Conservation (phyloP, 441 rosid genomes). For the Daphne laureola region DNA sequence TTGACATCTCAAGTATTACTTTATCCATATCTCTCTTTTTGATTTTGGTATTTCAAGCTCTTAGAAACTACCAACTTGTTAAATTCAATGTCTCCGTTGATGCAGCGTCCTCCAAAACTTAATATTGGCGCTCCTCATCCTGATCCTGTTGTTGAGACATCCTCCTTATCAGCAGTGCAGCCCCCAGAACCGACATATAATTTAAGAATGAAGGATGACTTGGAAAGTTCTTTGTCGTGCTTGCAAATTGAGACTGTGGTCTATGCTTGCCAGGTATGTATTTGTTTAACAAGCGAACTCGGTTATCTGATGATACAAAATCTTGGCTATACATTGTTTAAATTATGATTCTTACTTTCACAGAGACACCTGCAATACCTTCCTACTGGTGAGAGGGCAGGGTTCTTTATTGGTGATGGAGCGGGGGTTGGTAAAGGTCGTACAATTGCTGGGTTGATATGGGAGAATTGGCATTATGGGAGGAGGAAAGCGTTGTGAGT, state of each 20-base stretch:
- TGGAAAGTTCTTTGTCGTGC: conserved; percentile 84
- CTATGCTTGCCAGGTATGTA: conserved; percentile 90
- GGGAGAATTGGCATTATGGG: conserved; percentile 91
- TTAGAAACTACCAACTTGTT: conserved; percentile 9
- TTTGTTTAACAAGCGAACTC: not conserved
- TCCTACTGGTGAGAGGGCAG: conserved; percentile 79
- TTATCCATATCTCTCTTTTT: conserved; percentile 5
- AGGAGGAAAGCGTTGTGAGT: conserved; percentile 86
- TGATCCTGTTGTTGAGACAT: conserved; percentile 94
- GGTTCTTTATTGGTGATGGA: conserved; percentile 97
- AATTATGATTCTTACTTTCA: conserved; percentile 25
- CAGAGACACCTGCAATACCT: conserved; percentile 96
- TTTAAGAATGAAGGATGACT: conserved; percentile 62
- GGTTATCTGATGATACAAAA: not conserved
- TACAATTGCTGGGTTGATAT: conserved; percentile 91
- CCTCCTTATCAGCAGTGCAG: conserved; percentile 93
- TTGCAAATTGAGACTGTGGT: conserved; percentile 99
- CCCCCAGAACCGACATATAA: conserved; percentile 94
- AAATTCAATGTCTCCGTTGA: conserved; percentile 11
- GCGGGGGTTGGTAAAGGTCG: conserved; percentile 99
- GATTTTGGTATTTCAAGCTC: conserved; percentile 16
- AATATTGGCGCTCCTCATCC: conserved; percentile 96
- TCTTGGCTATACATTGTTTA: conserved; percentile 21
- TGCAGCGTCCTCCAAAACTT: conserved; percentile 87
- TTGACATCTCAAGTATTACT: conserved; percentile 4